Evolutionary conservation across 2,329 filamentous ascomycete species (phyloP).

Genomic region (Claviceps capensis): DNA sequence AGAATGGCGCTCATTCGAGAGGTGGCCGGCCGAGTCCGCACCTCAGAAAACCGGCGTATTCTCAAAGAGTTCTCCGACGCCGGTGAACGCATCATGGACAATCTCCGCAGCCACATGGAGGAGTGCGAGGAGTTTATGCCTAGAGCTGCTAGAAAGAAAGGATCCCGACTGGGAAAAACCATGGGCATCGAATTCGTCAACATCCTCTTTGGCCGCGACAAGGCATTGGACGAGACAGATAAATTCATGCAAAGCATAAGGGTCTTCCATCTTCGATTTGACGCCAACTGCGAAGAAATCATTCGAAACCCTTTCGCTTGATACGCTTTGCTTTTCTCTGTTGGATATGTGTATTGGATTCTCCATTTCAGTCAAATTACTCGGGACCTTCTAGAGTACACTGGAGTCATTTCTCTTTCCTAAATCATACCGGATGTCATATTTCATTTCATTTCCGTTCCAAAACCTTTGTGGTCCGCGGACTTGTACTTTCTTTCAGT

Average conservation of each 20-base stretch:
- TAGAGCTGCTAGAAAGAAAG: conserved; percentile 66
- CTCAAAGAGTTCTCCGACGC: conserved; percentile 83
- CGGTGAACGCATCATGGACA: conserved; percentile 74
- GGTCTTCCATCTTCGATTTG: conserved; percentile 85
- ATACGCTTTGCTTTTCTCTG: neutral
- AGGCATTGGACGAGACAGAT: conserved; percentile 80
- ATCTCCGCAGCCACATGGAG: conserved; percentile 77
- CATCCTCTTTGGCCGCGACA: conserved; percentile 83
- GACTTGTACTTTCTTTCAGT: neutral
- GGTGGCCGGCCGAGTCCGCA: conserved; percentile 56
- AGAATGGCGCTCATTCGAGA: conserved; percentile 89
- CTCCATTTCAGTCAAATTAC: neutral
- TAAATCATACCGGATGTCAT: too few relatives aligned
- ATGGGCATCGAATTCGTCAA: conserved; percentile 92
- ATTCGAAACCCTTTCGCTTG: conserved; percentile 48
- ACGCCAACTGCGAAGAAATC: conserved; percentile 90
- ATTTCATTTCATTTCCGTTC: too few relatives aligned
- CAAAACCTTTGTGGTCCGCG: too few relatives aligned
- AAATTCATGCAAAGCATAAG: conserved; percentile 82
- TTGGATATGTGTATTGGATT: neutral
- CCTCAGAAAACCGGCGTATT: conserved; percentile 60
- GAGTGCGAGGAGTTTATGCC: conserved; percentile 92
- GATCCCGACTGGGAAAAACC: conserved; percentile 64
- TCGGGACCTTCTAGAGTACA: neutral
- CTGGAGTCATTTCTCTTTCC: neutral